Evolutionary conservation across 176 grass and related monocot species (phyloP), one percentile per base, ranked within the genome.

Genomic region (Elaeis guineensis): DNA sequence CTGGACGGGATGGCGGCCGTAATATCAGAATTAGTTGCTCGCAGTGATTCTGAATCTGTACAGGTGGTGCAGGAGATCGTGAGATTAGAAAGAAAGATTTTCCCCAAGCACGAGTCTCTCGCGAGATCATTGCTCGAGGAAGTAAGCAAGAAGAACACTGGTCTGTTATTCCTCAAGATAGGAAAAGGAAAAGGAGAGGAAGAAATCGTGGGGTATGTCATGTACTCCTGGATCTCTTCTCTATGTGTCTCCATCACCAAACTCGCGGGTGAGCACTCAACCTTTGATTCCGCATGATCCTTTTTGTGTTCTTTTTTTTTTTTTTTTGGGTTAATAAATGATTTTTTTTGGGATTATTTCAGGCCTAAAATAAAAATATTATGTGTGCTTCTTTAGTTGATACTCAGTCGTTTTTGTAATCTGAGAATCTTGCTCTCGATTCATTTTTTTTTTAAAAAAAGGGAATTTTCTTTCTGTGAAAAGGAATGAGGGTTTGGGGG

Each of bases 91-190:
- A 79, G 58, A 66, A 75, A 70, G 76, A 98, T 89, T 51, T 98
- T 92, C 51, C 93, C 93, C 55, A 92, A 98, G 78, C 93, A 98
- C 79, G 93, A 98, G 76, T 98, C 93, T 17, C 67, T 98, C 20
- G 56, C 84, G 28, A 83, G 77, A 55, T 72, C 84, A 8, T 78
- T 92, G 65, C 73, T 83, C 22, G 79, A 81, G 55, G 93, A 89
- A 72, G 61, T 86, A 50, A 83, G 72, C 73, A 81, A 82, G 66
- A 81, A 74, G 76, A 98, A 86, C 74, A 53, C 69, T 52, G 84
- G 87, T 22, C 73, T 98, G 57, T 50, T 98, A 50, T 92, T 86
- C 72, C 66, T 74, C 16, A 64, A 78, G 23, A 21, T 61, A 23
- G 57, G 57, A 21, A 58, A 17, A 24, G 53, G 19, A 3, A 74